Base-by-base conservation (phyloP, 306 rosid genomes). In the Cucurbita maxima region DNA sequence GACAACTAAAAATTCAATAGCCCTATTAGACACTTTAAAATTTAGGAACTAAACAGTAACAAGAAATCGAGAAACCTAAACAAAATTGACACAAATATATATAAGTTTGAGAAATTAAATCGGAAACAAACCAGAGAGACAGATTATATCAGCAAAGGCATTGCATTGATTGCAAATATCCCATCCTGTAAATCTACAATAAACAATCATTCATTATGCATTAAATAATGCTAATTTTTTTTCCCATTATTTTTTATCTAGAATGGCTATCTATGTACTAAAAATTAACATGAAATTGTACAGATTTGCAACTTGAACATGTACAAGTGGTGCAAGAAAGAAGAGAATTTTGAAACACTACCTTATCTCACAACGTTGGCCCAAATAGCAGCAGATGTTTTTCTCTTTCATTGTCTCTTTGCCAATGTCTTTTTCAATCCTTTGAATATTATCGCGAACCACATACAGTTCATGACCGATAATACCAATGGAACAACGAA, bases 371-470 rank as follows among this genome's bases (percentile, higher is more conserved):
- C 54, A 14, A 12, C 25, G 71, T 11, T 64, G 71, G 52, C 36
- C 71, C 22, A 11, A 40, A 19, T 22, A 5, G 40, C 16, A 69
- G 52, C 11, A 43, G 25, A 38, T 22, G 12, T 20, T 45, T 13
- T 40, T n/a, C 5, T 4, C 0, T 30, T 70, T 70, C 59, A 70
- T 16, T 70, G 74, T 10, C 89, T 85, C 90, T 94, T 94, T 4
- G 99, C 89, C 77, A 94, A 66, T 11, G 96, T 88, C 90, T 89
- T 94, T 84, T 76, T 94, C 83, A 94, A 58, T 63, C 99, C 99
- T 77, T 73, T 94, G 75, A 83, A 72, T 74, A 94, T 91, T 86
- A 88, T 94, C 30, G 84, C 77, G 75, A 94, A 94, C 99, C 99
- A 94, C 81, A 83, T 83, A 88, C 91, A 81, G 83, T 94, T 94